Base-by-base conservation (phyloP, 164 flowering plant species). In the Macadamia tetraphylla region DNA sequence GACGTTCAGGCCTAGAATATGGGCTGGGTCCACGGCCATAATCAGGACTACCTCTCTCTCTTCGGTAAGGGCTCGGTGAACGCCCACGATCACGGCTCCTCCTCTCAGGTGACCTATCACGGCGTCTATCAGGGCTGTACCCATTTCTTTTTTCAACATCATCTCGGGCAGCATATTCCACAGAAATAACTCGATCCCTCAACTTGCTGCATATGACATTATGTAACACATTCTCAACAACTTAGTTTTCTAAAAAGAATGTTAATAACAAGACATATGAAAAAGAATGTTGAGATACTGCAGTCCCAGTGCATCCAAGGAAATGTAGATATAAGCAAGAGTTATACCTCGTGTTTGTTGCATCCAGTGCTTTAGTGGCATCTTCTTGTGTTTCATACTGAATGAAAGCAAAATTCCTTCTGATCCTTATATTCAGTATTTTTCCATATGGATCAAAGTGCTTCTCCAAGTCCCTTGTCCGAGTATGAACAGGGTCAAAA, bases 391-490 rank as follows among this genome's bases (percentile, higher is more conserved):
- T 68, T 67, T 95, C 99, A 83, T 69, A 95, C 77, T 90, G 97
- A 43, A 95, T 79, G 76, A 95, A 95, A 31, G 93, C 98, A 81
- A 95, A 95, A 75, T 92, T 92, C 67, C 89, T 89, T 76, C 98
- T 81, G 70, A 95, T 91, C 81, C 98, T 86, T n/a, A 91, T 81
- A 74, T 87, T 90, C 61, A 74, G 70, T 31, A 95, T 81, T 75
- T 86, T 92, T 17, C 99, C 99, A 88, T 89, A 88, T 23, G 87
- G 84, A 49, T 92, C 99, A 74, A 95, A 95, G 82, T 95, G 98
- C 80, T 88, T 84, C 80, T 95, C 97, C 75, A 92, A 63, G 65
- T 95, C 99, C 81, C 85, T 85, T 5, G 91, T 82, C 75, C 91
- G 80, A 7, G 99, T 92, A 71, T 77, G 70, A 44, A 83, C 66